Evolutionary conservation across 371 early-diverging fungal genomes (phyloP), one percentile per base, ranked within the genome.

Genomic region (Coemansia sp.): DNA sequence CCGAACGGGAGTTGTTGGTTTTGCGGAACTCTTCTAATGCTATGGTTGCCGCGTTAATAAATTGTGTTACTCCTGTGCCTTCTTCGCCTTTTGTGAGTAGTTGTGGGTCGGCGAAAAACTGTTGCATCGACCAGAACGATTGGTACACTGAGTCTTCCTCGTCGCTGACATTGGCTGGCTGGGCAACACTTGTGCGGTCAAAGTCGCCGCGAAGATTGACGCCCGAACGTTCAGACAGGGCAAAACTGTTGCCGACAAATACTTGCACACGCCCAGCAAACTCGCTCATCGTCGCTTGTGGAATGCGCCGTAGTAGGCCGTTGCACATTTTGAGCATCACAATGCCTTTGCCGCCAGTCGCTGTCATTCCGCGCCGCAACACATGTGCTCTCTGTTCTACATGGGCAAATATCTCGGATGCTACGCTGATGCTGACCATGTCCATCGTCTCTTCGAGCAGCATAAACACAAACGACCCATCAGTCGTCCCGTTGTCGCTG

Each of bases 171-270:
- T 15, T 51, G 41, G 66, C 58, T 41, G 71, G 9, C 40, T 58
- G 24, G 46, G 65, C n/a, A 53, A 69, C 28, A 66, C 88, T 89
- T 24, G 88, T 87, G 12, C 79, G 76, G 62, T 93, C 90, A 78
- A 91, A 92, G 55, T 93, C 91, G 39, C 95, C 95, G 9, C 87
- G 82, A 49, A 91, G 70, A 55, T 94, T 94, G 62, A 93, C 92
- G 32, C 93, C 92, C 56, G 93, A 92, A 44, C 92, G 84, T 70
- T 95, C 95, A 7, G 84, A 84, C 36, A 93, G 80, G 12, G 95
- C 87, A 61, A 90, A 93, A 2, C 88, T 88, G 49, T 86, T 88
- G 17, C 94, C 88, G 8, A 94, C 84, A 69, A 92, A 89, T 75
- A 92, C 84, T 46, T 92, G 78, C 24, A 95, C 89, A 15, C 93